A percentile compares a stretch with the other conserved stretches of the same genome.
phyloP scores from a whole-genome alignment of 1,284 basidiomycete species.

The Wolfiporia cocos region DNA sequence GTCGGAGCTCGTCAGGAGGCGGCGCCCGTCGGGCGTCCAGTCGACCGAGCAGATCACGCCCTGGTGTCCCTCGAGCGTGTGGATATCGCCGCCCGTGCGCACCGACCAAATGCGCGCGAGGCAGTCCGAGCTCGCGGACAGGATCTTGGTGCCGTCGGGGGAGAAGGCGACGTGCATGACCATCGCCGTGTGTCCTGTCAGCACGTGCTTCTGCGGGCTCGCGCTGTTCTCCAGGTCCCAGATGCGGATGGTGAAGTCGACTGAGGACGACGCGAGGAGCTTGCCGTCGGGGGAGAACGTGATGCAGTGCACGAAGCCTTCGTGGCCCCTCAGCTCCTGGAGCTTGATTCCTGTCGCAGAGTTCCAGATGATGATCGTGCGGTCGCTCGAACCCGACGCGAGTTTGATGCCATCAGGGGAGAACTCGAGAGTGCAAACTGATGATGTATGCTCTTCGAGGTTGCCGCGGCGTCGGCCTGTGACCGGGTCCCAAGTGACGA shows the following conservation, averaged over 20 bases:
- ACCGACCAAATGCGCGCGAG: conserved; percentile 12
- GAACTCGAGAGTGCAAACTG: background rate
- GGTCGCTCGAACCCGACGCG: background rate
- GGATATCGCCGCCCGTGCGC: conserved; percentile 1
- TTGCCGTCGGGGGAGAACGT: background rate
- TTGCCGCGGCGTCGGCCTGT: background rate
- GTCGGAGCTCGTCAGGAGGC: conserved; percentile 10
- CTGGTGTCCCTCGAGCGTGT: conserved; percentile 2
- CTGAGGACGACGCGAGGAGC: background rate
- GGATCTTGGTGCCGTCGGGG: conserved; percentile 12
- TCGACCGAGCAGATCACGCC: conserved; percentile 9
- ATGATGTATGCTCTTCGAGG: conserved; percentile 11
- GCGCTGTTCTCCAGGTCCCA: conserved; percentile 1
- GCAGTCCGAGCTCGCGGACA: conserved; percentile 13
- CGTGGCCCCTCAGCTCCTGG: background rate
- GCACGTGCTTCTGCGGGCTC: background rate
- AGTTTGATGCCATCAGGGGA: background rate
- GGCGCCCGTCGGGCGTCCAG: conserved; percentile 12
- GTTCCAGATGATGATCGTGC: background rate
- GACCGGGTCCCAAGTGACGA: conserved; percentile 18
- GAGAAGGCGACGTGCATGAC: conserved; percentile 14
- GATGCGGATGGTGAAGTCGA: conserved; percentile 6
- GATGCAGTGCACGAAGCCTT: background rate
- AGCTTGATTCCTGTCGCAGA: background rate
- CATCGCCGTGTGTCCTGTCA: conserved; percentile 7